Percentiles rank a stretch among this genome's conserved stretches.
These are phyloP conservation scores for Kwoniella dendrophila DNA, from an alignment of 768 basidiomycete genomes.

Conservation along the genomic window DNA sequence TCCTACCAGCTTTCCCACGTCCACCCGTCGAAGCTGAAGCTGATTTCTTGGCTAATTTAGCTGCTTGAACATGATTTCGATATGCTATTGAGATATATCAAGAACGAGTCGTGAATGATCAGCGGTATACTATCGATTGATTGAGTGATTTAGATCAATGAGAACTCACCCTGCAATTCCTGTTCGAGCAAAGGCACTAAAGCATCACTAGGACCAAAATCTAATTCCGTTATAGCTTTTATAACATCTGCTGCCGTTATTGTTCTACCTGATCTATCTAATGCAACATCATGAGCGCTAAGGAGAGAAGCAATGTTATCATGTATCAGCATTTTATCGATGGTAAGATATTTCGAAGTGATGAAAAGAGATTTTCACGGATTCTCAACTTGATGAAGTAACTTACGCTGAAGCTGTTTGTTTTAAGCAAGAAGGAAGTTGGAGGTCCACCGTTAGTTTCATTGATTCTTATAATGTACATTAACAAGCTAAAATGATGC, in stretches of 20 bases:
- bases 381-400: not conserved
- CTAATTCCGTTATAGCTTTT: slow-evolving; percentile 60
- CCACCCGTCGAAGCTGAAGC: slow-evolving; percentile 15
- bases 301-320: too few species aligned
- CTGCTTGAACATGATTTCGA: slow-evolving; percentile 45
- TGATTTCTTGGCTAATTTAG: slow-evolving; percentile 30
- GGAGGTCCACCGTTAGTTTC: not conserved
- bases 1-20: slow-evolving; percentile 21
- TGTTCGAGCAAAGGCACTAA: slow-evolving; percentile 41
- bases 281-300: slow-evolving; percentile 85
- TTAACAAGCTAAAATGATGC: too few species aligned
- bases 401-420: slow-evolving; percentile 61
- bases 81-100: slow-evolving; percentile 31
- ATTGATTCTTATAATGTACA: not conserved
- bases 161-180: slow-evolving; percentile 47
- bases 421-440: not conserved
- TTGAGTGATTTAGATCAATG: not conserved
- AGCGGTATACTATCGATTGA: too few species aligned
- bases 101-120: not conserved
- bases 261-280: slow-evolving; percentile 80
- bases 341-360: not conserved
- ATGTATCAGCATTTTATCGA: slow-evolving; percentile 84
- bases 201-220: slow-evolving; percentile 48
- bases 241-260: slow-evolving; percentile 88
- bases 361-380: not conserved